Base-by-base conservation (phyloP, 1,284 basidiomycete species). In the Heterobasidion parviporum region DNA sequence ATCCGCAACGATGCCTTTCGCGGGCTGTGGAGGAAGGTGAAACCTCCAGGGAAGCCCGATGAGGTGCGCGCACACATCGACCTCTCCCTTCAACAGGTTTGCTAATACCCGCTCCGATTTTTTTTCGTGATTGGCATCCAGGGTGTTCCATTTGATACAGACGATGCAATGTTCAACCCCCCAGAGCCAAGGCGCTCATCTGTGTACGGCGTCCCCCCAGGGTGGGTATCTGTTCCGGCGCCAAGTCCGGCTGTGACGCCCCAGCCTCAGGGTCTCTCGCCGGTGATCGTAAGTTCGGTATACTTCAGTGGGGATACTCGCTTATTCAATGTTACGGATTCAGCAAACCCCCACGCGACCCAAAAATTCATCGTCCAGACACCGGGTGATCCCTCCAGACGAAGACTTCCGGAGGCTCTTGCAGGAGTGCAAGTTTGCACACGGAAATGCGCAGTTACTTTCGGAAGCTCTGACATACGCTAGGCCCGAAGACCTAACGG, bases 391-490 rank as follows among this genome's bases (percentile, higher is more conserved):
- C 51, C 82, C 88, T 0, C 77, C 69, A 3, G 86, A 89, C 46
- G 88, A 91, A 63, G 88, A 91, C 64, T 89, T 90, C 56, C 77
- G 85, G 6, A 76, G 87, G 10, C 67, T 92, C 52, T 83, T 88
- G 65, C 83, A 89, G 63, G 89, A 92, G 65, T 92, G 89, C 68
- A 82, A 82, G 61, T 80, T 90, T 54, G 89, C 84, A 7, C 75
- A 77, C 50, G 85, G 83, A 7, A 91, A 91, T 62, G 88, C 89
- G 0, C 67, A 72, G 44, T 58, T 92, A 8, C 71, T 92, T 3
- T 77, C 79, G 8, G 80, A 91, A 63, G 77, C 86, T 0, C 71
- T 92, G 44, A 74, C 77, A 2, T 80, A 78, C 55, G 80, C 85
- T 2, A 81, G 74, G 57, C 86, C 87, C 0, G 82, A 87, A 55